Evolutionary conservation across 2,329 filamentous ascomycete genomes (phyloP).

Genomic region (Diaporthe destruens): DNA sequence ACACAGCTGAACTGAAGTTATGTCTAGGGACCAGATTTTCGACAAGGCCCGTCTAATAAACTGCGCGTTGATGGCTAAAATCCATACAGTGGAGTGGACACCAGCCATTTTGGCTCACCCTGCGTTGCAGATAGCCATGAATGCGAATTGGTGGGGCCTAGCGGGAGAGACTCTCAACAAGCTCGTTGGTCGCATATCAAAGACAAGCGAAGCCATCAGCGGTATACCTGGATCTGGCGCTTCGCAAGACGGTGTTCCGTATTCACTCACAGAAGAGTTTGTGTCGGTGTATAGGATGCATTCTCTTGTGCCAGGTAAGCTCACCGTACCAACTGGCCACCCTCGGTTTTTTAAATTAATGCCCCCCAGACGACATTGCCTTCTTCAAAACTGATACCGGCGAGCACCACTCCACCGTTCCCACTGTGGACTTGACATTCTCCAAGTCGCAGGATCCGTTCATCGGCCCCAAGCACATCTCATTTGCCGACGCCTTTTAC

Average conservation of each 20-base stretch:
- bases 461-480: background rate
- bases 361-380: background rate
- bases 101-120: slow-evolving; percentile 61
- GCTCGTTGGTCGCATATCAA: slow-evolving; percentile 55
- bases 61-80: slow-evolving; percentile 59
- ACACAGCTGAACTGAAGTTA: background rate
- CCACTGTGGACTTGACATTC: slow-evolving; percentile 15
- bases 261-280: slow-evolving; percentile 21
- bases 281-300: slow-evolving; percentile 23
- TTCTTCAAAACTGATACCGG: background rate
- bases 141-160: slow-evolving; percentile 60
- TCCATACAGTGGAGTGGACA: slow-evolving; percentile 63
- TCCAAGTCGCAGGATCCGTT: slow-evolving; percentile 1
- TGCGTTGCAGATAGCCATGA: slow-evolving; percentile 57
- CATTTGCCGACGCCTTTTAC: slow-evolving; percentile 12
- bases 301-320: slow-evolving; percentile 3
- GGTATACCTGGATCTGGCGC: slow-evolving; percentile 44
- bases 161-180: slow-evolving; percentile 57
- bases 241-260: slow-evolving; percentile 10
- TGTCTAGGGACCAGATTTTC: background rate
- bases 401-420: slow-evolving; percentile 18
- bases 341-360: background rate
- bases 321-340: accelerated
- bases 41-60: slow-evolving; percentile 9
- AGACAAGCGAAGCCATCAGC: slow-evolving; percentile 54